Percentiles rank a stretch among this genome's conserved stretches.
Evolutionary conservation across 768 basidiomycete species (phyloP).

Genomic region (Amanita muscaria): DNA sequence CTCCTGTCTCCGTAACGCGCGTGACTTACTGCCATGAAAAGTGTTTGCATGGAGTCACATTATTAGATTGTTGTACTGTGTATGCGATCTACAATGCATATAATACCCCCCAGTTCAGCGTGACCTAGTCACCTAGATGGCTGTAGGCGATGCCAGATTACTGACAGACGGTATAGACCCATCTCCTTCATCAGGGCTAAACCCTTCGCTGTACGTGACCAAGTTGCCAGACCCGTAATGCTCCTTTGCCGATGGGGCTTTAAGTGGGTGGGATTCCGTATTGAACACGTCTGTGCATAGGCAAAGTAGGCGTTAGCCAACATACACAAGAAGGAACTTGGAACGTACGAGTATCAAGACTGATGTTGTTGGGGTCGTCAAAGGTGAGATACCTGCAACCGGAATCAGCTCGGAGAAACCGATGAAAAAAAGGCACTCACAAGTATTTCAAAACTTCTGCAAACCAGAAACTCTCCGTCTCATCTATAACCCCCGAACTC

Average conservation of each 20-base stretch:
- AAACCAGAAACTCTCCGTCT: constrained; percentile 64
- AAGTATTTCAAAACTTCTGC: constrained; percentile 73
- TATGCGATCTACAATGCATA: too few relatives aligned
- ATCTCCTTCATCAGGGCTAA: constrained; percentile 14
- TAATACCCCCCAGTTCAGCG: too few relatives aligned
- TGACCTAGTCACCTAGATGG: too few relatives aligned
- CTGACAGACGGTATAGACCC: constrained; percentile 18
- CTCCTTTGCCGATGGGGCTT: constrained; percentile 35
- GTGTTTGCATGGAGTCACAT: too few relatives aligned
- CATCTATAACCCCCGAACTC: constrained; percentile 38
- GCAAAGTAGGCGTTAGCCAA: not conserved
- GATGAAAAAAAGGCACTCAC: too few relatives aligned
- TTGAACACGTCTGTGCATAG: constrained; percentile 47
- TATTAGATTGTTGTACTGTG: too few relatives aligned
- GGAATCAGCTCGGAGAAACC: too few relatives aligned
- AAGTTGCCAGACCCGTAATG: not conserved
- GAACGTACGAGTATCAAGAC: constrained; percentile 52
- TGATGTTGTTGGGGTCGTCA: constrained; percentile 58
- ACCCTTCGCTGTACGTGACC: constrained; percentile 24
- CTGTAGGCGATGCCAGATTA: constrained; percentile 4
- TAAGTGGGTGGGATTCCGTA: constrained; percentile 65
- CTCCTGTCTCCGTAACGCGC: too few relatives aligned
- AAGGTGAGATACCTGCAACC: constrained; percentile 45
- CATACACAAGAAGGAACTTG: constrained; percentile 4
- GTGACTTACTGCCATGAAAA: too few relatives aligned